Evolutionary conservation across 2,329 filamentous ascomycete genomes (phyloP), one percentile per base, ranked within the genome.

Genomic region (Erysiphe neolycopersici): DNA sequence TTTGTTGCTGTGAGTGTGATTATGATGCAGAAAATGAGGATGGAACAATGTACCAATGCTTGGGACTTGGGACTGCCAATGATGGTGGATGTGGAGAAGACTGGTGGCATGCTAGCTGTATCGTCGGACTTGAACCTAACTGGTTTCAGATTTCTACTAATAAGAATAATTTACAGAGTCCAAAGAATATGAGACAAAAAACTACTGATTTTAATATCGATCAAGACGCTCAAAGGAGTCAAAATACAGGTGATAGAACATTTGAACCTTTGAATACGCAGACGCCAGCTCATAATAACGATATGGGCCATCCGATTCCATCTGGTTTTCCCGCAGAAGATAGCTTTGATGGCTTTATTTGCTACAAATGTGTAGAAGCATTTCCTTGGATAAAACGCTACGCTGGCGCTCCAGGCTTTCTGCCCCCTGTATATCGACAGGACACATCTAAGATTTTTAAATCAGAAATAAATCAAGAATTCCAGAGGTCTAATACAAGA

Each of bases 21-120:
- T 98, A 98, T 56, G 79, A 94, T 56, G 74, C 87, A 0, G 71
- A 87, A 41, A 68, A 80, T 56, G 84, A 98, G 58, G 91, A 87
- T 52, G 87, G 87, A 0, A 95, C 85, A 35, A 98, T 98, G 89
- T 98, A 91, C 52, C 89, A 98, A 59, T 98, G 89, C 56, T 60
- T 95, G 2, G 87, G 87, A 0, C 64, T 95, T 0, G 84, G 83
- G 0, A 78, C 73, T 0, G 67, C 71, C 12, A 79, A 87, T 50
- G 76, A 77, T 1, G 85, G 85, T 14, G 87, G 85, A 4, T 95
- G 87, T 60, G 87, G 87, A 12, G 87, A 95, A 61, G 87, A 95
- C 56, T 95, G 87, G 87, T 95, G 83, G 68, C 87, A 95, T 61
- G 83, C 87, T 0, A 84, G 89, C 48, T 95, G 87, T 56, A 63